These are phyloP conservation scores for Davidsoniella neocaledoniae DNA, from an alignment of 2,329 filamentous ascomycete genomes.

Conservation along the genomic window DNA sequence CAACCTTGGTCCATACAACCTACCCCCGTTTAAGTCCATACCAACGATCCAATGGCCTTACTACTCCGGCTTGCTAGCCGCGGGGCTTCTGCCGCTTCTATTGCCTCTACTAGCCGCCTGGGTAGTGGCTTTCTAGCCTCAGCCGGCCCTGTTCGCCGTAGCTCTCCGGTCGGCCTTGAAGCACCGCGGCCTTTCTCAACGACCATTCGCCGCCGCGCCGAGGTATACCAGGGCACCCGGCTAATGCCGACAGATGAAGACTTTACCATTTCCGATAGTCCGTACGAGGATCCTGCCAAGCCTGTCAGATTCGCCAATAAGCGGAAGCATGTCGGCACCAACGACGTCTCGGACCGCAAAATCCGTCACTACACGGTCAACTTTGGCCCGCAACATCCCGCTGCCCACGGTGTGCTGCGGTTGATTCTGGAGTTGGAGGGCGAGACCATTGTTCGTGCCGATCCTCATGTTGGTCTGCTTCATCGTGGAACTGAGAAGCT, in stretches of 20 bases:
- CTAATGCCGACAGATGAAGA: slow-evolving; percentile 48
- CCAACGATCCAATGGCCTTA: slow-evolving; percentile 41
- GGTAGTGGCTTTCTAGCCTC: too few relatives aligned
- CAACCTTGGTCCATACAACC: slow-evolving; percentile 7
- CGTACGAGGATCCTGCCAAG: slow-evolving; percentile 28
- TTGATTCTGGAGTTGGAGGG: slow-evolving; percentile 95
- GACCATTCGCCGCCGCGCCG: slow-evolving; percentile 43
- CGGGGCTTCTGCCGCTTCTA: slow-evolving; percentile 34
- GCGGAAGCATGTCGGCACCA: slow-evolving; percentile 25
- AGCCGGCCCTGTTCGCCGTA: not conserved
- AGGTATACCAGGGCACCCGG: slow-evolving; percentile 38
- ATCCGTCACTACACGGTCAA: slow-evolving; percentile 99
- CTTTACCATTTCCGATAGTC: slow-evolving; percentile 38
- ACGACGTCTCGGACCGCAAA: slow-evolving; percentile 50
- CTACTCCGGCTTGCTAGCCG: slow-evolving; percentile 55
- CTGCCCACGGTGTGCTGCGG: slow-evolving; percentile 92
- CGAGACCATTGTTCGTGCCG: slow-evolving; percentile 90
- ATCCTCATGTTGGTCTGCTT: slow-evolving; percentile 90
- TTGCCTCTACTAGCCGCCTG: slow-evolving; percentile 9
- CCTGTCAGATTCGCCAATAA: slow-evolving; percentile 26
- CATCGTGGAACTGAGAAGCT: slow-evolving; percentile 98
- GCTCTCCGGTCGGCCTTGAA: slow-evolving; percentile 17
- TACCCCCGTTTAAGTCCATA: slow-evolving; percentile 16
- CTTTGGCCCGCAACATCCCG: slow-evolving; percentile 96
- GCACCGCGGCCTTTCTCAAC: slow-evolving; percentile 47